Base-by-base conservation (phyloP, 169 alveolate genomes). In the Besnoitia besnoiti region DNA sequence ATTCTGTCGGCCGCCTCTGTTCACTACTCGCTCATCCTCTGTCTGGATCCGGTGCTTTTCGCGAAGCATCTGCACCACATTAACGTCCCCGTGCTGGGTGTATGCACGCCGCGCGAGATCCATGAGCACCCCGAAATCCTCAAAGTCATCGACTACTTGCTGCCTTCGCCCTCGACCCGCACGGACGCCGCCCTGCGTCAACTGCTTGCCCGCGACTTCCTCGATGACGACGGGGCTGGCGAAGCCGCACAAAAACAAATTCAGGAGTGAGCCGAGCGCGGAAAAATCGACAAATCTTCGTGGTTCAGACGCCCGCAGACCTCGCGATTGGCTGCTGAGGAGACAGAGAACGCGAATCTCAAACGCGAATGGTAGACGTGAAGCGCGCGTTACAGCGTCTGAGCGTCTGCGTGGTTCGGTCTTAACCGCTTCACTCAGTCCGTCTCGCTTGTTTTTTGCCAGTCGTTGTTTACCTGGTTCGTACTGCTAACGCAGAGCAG, bases 61-160 rank as follows among this genome's bases (percentile, higher is more conserved):
- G 94, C 92, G 12, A 85, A 85, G 10, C 67, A 49, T 33, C 90
- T 92, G 39, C 16, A 77, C 37, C 46, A 35, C 76, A 59, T 62
- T n/a, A 55, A 80, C 33, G 51, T 92, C 62, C 94, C 94, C 0
- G 94, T 92, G 21, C n/a, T 92, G 42, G 94, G 93, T 27, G 90
- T 92, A 44, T 85, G 85, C 40, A 85, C 94, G 19, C 84, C 94
- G 33, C 40, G 90, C 46, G 94, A 92, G 55, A 62, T 92, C 50
- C 85, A 59, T 84, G 80, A 85, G 35, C 94, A 92, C 79, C 94
- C 94, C 37, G 94, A 92, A 47, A 85, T 92, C 42, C 94, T 92
- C 79, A n/a, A 85, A 37, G 92, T 92, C 42, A 33, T 92, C 44
- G 94, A 92, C 46, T 92, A 92, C 47, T 40, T 92, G 55, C 87